These are phyloP conservation scores for Stephanodiscus triporus DNA, from an alignment of 108 stramenopile genomes.

Conservation along the genomic window DNA sequence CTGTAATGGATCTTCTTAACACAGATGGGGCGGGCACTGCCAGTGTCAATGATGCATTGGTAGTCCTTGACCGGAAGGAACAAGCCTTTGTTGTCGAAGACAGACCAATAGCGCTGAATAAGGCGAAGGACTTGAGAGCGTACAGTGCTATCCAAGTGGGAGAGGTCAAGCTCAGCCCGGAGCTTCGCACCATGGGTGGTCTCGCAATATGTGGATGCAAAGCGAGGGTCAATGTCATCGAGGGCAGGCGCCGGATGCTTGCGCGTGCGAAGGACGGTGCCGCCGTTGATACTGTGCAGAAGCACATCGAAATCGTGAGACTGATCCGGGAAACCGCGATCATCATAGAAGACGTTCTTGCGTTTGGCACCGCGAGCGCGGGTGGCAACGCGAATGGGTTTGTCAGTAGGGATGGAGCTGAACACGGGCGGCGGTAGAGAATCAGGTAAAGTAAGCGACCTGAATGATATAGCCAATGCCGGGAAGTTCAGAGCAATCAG, in stretches of 20 bases:
- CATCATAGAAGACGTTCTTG: neutral
- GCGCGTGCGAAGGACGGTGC: neutral
- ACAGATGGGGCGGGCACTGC: neutral
- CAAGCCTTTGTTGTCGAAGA: neutral
- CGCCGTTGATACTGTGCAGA: neutral
- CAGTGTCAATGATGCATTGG: neutral
- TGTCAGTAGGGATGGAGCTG: too few relatives aligned
- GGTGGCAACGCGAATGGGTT: neutral
- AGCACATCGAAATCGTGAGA: neutral
- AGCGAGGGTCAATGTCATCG: neutral
- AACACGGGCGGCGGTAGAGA: too few relatives aligned
- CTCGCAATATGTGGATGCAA: neutral
- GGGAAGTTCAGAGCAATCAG: too few relatives aligned
- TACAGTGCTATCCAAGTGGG: neutral
- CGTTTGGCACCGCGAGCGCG: neutral
- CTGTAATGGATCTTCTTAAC: slow-evolving; percentile 12
- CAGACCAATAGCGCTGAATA: slow-evolving; percentile 11
- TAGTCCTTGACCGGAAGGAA: slow-evolving; percentile 11
- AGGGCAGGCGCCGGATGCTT: neutral
- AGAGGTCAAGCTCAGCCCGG: neutral
- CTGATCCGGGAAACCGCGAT: neutral
- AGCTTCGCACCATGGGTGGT: neutral
- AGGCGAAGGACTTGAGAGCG: neutral
- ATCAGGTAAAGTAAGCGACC: too few relatives aligned
- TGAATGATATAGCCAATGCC: too few relatives aligned